phyloP scores from a whole-genome alignment of 768 basidiomycete genomes.

The Austroboletus festivus region DNA sequence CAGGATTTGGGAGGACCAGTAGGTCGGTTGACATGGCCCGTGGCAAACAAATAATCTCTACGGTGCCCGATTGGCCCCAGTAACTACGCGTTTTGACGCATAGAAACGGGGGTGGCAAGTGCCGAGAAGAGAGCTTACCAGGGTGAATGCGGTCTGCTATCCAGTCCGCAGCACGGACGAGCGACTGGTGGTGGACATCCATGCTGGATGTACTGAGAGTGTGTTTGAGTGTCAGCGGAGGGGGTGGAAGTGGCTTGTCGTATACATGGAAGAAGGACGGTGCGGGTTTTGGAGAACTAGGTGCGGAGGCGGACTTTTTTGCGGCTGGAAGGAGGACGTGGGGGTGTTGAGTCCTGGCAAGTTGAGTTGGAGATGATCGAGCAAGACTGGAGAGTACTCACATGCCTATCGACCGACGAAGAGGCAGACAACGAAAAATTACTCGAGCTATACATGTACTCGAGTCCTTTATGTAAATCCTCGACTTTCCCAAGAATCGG shows the following conservation, averaged over 20 bases:
- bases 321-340: conserved; percentile 20
- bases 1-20: conserved; percentile 10
- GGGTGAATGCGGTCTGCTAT: conserved; percentile 15
- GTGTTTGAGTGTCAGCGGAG: conserved; percentile 32
- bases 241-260: conserved; percentile 42
- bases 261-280: conserved; percentile 10
- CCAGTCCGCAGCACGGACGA: conserved; percentile 25
- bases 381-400: conserved; percentile 18
- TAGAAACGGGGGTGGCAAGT: conserved; percentile 16
- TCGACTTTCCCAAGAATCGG: conserved; percentile 19
- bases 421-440: conserved; percentile 2
- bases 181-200: conserved; percentile 22
- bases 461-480: conserved; percentile 28
- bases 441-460: too few species aligned
- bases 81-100: conserved; percentile 8
- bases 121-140: conserved; percentile 20
- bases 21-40: conserved; percentile 19
- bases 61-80: conserved; percentile 3
- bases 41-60: conserved; percentile 21
- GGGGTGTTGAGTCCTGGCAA: conserved; percentile 27
- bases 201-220: conserved; percentile 25
- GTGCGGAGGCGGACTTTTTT: conserved; percentile 26
- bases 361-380: too few species aligned
- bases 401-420: conserved; percentile 12
- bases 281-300: conserved; percentile 19